Conservation (phyloP, 129 eudicot genomes). For the Arctium minus region DNA sequence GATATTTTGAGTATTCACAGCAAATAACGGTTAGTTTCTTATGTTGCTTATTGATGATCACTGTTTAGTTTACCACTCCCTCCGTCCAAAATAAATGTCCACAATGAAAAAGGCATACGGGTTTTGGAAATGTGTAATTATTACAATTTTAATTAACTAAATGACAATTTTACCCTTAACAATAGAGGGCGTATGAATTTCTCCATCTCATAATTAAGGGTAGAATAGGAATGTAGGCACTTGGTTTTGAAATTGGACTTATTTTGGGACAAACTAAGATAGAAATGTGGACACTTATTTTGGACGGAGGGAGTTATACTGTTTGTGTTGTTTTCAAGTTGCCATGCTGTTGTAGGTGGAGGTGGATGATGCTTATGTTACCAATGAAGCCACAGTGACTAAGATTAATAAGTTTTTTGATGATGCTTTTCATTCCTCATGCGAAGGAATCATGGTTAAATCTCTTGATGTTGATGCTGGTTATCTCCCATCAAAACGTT, state of each 20-base stretch:
- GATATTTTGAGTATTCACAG: conserved; percentile 78
- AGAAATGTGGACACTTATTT: not conserved
- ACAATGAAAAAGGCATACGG: not conserved
- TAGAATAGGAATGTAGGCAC: not conserved
- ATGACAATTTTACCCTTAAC: not conserved
- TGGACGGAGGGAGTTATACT: not conserved
- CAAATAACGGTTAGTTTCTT: conserved; percentile 59
- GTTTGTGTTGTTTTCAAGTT: conserved; percentile 4
- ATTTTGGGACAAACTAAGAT: too few relatives aligned
- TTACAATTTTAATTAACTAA: not conserved
- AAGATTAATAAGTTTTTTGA: conserved; percentile 71
- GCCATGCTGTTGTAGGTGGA: conserved; percentile 55
- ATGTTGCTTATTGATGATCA: not conserved
- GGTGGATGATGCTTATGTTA: conserved; percentile 58
- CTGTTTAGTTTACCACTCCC: not conserved
- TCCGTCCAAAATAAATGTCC: not conserved
- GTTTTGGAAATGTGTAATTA: not conserved
- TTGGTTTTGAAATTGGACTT: too few relatives aligned
- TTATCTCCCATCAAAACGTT: conserved; percentile 90
- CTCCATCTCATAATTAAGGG: not conserved
- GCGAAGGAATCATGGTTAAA: conserved; percentile 98
- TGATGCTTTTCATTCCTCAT: conserved; percentile 71
- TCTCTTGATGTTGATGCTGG: conserved; percentile 91
- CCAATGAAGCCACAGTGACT: conserved; percentile 55
- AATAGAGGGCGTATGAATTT: not conserved